phyloP scores from a whole-genome alignment of 2,329 filamentous ascomycete species.

The Neonectria faginata region DNA sequence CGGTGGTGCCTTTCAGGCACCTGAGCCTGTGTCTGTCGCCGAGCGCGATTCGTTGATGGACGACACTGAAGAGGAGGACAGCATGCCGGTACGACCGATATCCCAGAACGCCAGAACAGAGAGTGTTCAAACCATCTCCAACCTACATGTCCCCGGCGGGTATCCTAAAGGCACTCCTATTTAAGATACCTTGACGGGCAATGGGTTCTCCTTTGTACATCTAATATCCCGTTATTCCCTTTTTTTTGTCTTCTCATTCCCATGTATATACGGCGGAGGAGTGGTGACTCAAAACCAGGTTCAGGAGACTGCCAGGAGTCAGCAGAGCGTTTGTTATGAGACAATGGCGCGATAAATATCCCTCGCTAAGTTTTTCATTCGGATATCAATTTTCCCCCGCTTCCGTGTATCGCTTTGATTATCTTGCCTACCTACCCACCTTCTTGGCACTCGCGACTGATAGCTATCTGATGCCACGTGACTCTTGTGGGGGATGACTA shows the following conservation, averaged over 20 bases:
- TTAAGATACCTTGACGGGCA: constrained; percentile 54
- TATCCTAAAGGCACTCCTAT: constrained; percentile 66
- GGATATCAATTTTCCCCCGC: neutral
- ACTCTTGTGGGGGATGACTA: no score
- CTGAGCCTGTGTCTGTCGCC: constrained; percentile 32
- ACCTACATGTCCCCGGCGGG: constrained; percentile 77
- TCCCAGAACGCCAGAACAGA: constrained; percentile 50
- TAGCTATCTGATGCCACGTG: neutral
- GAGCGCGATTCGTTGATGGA: constrained; percentile 39
- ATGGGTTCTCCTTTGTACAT: constrained; percentile 29
- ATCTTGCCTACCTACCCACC: neutral
- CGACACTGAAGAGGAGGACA: constrained; percentile 42
- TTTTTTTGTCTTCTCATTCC: constrained; percentile 31
- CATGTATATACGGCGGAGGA: constrained; percentile 24
- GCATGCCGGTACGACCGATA: constrained; percentile 42
- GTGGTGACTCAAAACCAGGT: constrained; percentile 24
- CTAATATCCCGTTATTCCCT: constrained; percentile 14
- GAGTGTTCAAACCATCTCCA: constrained; percentile 68
- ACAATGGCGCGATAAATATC: constrained; percentile 31
- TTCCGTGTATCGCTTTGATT: neutral
- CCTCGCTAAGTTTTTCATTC: constrained; percentile 37
- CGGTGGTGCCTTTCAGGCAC: constrained; percentile 25
- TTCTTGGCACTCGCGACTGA: neutral
- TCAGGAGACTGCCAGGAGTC: constrained; percentile 18
- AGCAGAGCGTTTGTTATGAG: constrained; percentile 41